Conservation (phyloP, 2,329 filamentous ascomycete genomes). For the Juglanconis juglandina region DNA sequence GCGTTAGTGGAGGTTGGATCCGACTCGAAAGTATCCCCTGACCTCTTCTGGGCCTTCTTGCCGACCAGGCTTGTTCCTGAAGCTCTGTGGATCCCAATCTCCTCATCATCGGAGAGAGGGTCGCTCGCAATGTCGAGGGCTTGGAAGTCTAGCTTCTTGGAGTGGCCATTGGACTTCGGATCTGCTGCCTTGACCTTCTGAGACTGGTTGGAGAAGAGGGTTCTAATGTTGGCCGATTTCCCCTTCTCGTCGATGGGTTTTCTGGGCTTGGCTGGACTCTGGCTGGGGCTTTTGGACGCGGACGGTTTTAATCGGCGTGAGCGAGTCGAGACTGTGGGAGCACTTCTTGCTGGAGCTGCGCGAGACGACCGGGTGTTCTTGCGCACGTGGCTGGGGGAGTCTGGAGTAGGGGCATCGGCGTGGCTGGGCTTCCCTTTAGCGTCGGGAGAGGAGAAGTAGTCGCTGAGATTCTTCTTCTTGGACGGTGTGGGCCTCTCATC, state of each 20-base stretch:
- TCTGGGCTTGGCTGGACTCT: conserved; percentile 41
- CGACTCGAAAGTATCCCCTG: conserved; percentile 34
- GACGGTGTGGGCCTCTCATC: conserved; percentile 30
- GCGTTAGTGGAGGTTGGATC: conserved; percentile 22
- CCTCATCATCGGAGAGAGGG: conserved; percentile 60
- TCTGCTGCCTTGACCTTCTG: conserved; percentile 42
- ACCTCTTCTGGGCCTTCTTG: conserved; percentile 52
- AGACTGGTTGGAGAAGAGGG: conserved; percentile 60
- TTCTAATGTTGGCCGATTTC: conserved; percentile 54
- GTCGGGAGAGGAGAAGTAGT: conserved; percentile 51
- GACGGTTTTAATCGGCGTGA: conserved; percentile 22
- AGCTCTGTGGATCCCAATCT: conserved; percentile 48
- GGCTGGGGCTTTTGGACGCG: conserved; percentile 36
- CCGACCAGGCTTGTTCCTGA: conserved; percentile 54
- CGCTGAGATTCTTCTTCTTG: conserved; percentile 47
- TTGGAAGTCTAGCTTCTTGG: conserved; percentile 22
- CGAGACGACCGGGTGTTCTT: conserved; percentile 28
- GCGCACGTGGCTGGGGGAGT: conserved; percentile 40
- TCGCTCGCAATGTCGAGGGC: conserved; percentile 49
- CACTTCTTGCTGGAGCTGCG: conserved; percentile 10
- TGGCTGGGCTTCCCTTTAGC: conserved; percentile 30
- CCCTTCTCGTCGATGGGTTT: conserved; percentile 46
- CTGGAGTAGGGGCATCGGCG: conserved; percentile 26
- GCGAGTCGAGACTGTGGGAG: conserved; percentile 22
- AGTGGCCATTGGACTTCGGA: conserved; percentile 27